Percentiles rank a stretch among this genome's conserved stretches.
These are phyloP conservation scores for Schizochytrium sp. DNA, from an alignment of 108 stramenopile species.

Conservation along the genomic window DNA sequence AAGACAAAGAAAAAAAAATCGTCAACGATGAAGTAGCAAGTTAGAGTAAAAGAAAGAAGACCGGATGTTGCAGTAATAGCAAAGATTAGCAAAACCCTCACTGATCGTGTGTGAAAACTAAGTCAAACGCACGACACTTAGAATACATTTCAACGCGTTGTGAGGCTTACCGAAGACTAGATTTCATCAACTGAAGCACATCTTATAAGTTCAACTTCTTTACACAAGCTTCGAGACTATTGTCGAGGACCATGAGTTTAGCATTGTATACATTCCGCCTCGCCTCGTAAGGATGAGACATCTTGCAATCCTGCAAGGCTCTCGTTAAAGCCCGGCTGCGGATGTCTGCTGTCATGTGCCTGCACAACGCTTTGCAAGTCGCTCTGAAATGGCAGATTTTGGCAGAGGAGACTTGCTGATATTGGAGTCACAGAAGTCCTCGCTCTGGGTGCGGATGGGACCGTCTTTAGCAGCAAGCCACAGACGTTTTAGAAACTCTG, in stretches of 20 bases:
- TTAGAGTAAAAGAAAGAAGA: no score
- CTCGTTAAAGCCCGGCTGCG: not conserved
- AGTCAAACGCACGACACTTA: no score
- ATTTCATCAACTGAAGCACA: no score
- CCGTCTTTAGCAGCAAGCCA: not conserved
- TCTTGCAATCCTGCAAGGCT: not conserved
- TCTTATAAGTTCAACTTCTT: no score
- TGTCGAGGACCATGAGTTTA: not conserved
- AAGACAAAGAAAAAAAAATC: no score
- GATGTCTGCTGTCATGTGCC: slow-evolving; percentile 32
- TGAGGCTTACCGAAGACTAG: no score
- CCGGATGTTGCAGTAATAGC: no score
- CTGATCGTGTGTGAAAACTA: no score
- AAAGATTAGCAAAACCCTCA: no score
- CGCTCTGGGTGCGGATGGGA: not conserved
- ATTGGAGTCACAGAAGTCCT: slow-evolving; percentile 20
- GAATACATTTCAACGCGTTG: no score
- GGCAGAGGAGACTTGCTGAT: not conserved
- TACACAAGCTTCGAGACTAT: not conserved
- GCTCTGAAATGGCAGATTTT: not conserved
- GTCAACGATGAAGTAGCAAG: no score
- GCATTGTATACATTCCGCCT: slow-evolving; percentile 4
- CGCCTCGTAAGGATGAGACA: not conserved
- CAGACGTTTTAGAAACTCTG: not conserved
- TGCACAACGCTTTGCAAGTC: not conserved